A percentile compares a stretch with the other conserved stretches of the same genome.
These are phyloP conservation scores for Cantharellus cinnabarinus DNA, from an alignment of 768 basidiomycete species.

Conservation along the genomic window DNA sequence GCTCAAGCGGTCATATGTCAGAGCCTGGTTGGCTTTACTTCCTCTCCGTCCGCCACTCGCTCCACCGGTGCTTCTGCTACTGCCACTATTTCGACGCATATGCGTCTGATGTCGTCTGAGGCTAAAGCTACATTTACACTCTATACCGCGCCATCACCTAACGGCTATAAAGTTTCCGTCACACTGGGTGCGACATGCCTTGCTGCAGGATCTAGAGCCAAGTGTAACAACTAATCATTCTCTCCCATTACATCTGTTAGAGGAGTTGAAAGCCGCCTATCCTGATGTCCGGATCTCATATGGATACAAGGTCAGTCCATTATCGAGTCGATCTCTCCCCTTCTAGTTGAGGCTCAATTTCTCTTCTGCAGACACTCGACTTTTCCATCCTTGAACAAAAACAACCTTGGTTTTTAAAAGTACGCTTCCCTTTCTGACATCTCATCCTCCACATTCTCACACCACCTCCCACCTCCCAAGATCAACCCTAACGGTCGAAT, in stretches of 20 bases:
- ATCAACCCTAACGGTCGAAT: slow-evolving; percentile 34
- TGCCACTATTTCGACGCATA: no score
- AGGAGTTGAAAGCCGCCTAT: not conserved
- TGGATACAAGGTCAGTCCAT: not conserved
- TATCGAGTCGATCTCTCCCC: no score
- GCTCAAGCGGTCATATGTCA: no score
- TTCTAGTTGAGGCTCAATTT: no score
- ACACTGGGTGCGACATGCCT: no score
- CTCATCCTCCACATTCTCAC: not conserved
- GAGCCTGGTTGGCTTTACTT: no score
- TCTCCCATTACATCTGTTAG: not conserved
- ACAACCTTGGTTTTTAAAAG: slow-evolving; percentile 10
- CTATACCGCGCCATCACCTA: not conserved
- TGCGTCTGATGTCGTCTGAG: no score
- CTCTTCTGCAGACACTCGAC: not conserved
- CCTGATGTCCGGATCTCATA: not conserved
- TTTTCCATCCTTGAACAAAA: slow-evolving; percentile 1
- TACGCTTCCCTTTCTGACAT: not conserved
- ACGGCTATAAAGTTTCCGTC: not conserved
- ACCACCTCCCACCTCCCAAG: not conserved
- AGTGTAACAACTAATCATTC: no score
- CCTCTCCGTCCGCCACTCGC: no score
- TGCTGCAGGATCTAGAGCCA: no score
- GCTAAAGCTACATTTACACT: no score
- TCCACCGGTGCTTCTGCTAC: no score